phyloP scores from a whole-genome alignment of 2,329 filamentous ascomycete species.

The Chrysoporthe puriensis region DNA sequence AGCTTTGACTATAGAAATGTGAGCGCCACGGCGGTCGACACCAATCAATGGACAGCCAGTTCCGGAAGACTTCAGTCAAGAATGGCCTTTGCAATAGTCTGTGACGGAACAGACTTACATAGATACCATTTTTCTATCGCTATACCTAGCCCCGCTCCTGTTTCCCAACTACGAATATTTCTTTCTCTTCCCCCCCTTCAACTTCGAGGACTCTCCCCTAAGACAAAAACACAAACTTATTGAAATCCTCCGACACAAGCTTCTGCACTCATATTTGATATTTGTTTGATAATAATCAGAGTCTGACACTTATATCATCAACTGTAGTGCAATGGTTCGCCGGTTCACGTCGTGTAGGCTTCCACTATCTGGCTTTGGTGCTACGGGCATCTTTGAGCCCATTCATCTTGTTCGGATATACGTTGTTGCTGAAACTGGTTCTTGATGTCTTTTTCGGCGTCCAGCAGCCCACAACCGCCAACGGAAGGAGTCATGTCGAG shows the following conservation, averaged over 20 bases:
- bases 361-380: conserved; percentile 53
- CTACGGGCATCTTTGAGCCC: conserved; percentile 47
- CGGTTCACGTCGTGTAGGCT: conserved; percentile 48
- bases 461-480: conserved; percentile 38
- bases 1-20: too few relatives aligned
- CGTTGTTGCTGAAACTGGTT: conserved; percentile 44
- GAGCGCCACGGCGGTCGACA: too few relatives aligned
- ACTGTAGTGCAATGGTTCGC: conserved; percentile 48
- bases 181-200: background rate
- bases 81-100: too few relatives aligned
- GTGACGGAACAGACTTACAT: too few relatives aligned
- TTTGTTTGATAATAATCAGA: background rate
- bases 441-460: conserved; percentile 47
- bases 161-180: too few relatives aligned
- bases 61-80: too few relatives aligned
- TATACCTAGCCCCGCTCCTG: too few relatives aligned
- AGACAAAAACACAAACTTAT: background rate
- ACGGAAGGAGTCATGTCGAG: conserved; percentile 41
- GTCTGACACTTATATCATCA: background rate
- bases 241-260: too few relatives aligned
- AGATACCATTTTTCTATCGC: too few relatives aligned
- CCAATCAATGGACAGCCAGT: too few relatives aligned
- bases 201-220: background rate
- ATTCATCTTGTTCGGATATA: conserved; percentile 48
- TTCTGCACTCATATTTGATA: too few relatives aligned